phyloP scores from a whole-genome alignment of 2,329 filamentous ascomycete genomes.

The Claviceps capensis region DNA sequence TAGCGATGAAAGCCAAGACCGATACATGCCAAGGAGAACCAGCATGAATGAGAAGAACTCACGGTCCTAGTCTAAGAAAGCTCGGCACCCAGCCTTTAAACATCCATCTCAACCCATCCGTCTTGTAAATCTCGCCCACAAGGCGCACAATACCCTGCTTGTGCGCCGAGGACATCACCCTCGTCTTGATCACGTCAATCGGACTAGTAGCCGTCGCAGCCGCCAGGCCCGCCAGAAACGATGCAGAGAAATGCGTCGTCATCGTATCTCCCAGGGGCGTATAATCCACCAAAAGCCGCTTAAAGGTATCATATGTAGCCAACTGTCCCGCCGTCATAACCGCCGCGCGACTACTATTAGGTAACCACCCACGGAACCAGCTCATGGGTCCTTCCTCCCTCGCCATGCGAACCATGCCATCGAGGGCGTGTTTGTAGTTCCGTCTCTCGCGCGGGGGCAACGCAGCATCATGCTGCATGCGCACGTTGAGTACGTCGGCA shows the following conservation, averaged over 20 bases:
- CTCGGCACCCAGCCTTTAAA: slow-evolving; percentile 85
- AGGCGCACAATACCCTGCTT: slow-evolving; percentile 40
- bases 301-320: slow-evolving; percentile 75
- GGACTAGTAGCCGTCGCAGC: slow-evolving; percentile 77
- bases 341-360: slow-evolving; percentile 68
- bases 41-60: slow-evolving; percentile 18
- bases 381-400: slow-evolving; percentile 63
- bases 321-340: slow-evolving; percentile 80
- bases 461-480: slow-evolving; percentile 89
- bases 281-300: slow-evolving; percentile 50
- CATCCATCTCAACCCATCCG: slow-evolving; percentile 68
- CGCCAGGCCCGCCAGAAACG: slow-evolving; percentile 65
- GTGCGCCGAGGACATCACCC: slow-evolving; percentile 59
- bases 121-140: slow-evolving; percentile 51
- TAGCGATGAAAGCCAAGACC: not conserved
- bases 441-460: slow-evolving; percentile 60
- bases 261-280: slow-evolving; percentile 57
- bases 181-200: slow-evolving; percentile 80
- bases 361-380: slow-evolving; percentile 75
- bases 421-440: slow-evolving; percentile 79
- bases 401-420: slow-evolving; percentile 80
- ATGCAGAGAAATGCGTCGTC: slow-evolving; percentile 66
- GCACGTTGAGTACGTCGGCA: slow-evolving; percentile 91
- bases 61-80: slow-evolving; percentile 51
- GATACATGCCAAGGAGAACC: too few species aligned